Conservation (phyloP, 192 early-diverging fungal genomes). For the Umbelopsis vinacea region DNA sequence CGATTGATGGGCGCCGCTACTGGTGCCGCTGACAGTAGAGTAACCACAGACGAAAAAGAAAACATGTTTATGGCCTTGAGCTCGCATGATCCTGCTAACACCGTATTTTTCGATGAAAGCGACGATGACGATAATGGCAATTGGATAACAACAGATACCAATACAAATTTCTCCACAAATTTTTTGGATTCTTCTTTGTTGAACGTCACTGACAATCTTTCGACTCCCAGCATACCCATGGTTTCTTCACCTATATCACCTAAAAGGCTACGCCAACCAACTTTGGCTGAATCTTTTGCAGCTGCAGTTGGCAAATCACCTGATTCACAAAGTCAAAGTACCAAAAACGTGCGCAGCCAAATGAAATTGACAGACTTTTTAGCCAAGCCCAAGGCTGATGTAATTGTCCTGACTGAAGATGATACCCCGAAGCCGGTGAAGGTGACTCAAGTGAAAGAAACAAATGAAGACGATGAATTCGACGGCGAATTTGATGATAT, state of each 20-base stretch:
- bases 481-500: conserved; percentile 46
- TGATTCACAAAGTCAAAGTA: neutral
- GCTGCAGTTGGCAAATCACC: neutral
- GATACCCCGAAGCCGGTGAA: neutral
- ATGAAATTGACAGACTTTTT: neutral
- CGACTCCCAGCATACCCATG: no score
- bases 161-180: neutral
- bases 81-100: conserved; percentile 35
- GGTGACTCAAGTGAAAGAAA: neutral
- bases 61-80: conserved; percentile 32
- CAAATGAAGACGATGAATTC: conserved; percentile 15
- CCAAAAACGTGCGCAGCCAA: neutral
- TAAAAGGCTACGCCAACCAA: conserved; percentile 7
- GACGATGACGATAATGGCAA: conserved; percentile 30
- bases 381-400: neutral
- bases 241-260: neutral
- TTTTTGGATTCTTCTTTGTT: neutral
- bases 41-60: conserved; percentile 30
- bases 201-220: neutral
- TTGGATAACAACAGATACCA: conserved; percentile 18
- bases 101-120: conserved; percentile 34
- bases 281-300: conserved; percentile 12
- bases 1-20: conserved; percentile 38
- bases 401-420: conserved; percentile 41
- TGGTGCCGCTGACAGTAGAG: conserved; percentile 21